These are phyloP conservation scores for Williopsis jadinii DNA, from an alignment of 1,139 yeast species.

Conservation along the genomic window DNA sequence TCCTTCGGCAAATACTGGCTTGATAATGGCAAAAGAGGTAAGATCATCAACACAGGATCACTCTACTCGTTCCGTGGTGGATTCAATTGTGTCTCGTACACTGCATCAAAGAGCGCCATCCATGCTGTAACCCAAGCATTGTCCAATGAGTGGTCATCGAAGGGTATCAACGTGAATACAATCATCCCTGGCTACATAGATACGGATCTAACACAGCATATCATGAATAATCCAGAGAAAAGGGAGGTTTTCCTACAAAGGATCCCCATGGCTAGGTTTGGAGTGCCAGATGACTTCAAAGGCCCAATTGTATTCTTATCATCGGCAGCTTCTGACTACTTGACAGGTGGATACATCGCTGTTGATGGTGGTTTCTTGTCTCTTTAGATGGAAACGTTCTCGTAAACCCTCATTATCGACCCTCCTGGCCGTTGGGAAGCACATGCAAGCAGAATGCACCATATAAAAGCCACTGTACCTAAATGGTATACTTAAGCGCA, in stretches of 20 bases:
- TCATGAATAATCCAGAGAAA: constrained; percentile 29
- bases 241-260: constrained; percentile 31
- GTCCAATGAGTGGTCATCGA: constrained; percentile 46
- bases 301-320: constrained; percentile 49
- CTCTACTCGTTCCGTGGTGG: constrained; percentile 39
- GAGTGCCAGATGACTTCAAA: constrained; percentile 30
- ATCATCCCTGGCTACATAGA: constrained; percentile 51
- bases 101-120: constrained; percentile 47
- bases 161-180: constrained; percentile 46
- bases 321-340: constrained; percentile 42
- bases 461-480: too few species aligned
- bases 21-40: constrained; percentile 44
- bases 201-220: constrained; percentile 40
- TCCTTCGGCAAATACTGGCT: constrained; percentile 40
- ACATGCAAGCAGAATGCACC: too few species aligned
- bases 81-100: constrained; percentile 38
- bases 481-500: too few species aligned
- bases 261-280: constrained; percentile 25
- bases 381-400: too few species aligned
- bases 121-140: constrained; percentile 40
- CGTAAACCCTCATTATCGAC: too few species aligned
- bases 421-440: too few species aligned
- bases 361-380: constrained; percentile 52
- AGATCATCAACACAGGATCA: constrained; percentile 60
- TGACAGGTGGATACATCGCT: constrained; percentile 43